Evolutionary conservation across 2,329 filamentous ascomycete genomes (phyloP), one percentile per base, ranked within the genome.

Genomic region (Chalaropsis ovoidea): DNA sequence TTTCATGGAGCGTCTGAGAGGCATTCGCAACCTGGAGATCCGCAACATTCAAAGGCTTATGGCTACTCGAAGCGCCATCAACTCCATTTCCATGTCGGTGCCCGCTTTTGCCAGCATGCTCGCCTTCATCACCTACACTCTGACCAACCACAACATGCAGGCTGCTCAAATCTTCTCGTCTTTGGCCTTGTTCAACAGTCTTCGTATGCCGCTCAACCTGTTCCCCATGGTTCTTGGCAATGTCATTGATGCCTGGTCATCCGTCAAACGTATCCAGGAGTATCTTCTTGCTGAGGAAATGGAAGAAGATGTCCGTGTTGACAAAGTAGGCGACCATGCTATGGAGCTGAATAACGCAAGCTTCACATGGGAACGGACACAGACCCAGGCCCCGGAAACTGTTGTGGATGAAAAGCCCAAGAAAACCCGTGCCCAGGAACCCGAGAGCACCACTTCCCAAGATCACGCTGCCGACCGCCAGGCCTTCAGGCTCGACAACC

Each of bases 51-150:
- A 96, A 73, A 77, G 90, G 15, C 77, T 97, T 58, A 77, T 97
- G 35, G 84, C 88, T 0, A 89, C 95, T 69, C 84, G 91, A 70
- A 95, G 95, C 73, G 90, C 81, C 52, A 90, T 96, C 77, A 87
- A 91, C 74, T 88, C 90, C 13, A 80, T 94, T 62, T 89, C 89
- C 71, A 84, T 95, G 81, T 88, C 90, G 0, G 82, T 96, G 72
- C 93, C 94, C 6, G 89, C 95, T 64, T 96, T 97, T 70, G 91
- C 93, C 0, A 95, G 92, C 1, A 96, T 97, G 90, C 75, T 97
- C 49, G 85, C 93, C 0, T 97, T 97, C 74, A 93, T 97, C 75
- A 93, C 90, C 0, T 88, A 84, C 71, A 86, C 84, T 0, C 75
- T 86, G 45, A 81, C 85, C 0, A 79, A 87, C 67, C 86, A 91